These are phyloP conservation scores for Fusarium transvaalense DNA, from an alignment of 2,329 filamentous ascomycete species.

Conservation along the genomic window DNA sequence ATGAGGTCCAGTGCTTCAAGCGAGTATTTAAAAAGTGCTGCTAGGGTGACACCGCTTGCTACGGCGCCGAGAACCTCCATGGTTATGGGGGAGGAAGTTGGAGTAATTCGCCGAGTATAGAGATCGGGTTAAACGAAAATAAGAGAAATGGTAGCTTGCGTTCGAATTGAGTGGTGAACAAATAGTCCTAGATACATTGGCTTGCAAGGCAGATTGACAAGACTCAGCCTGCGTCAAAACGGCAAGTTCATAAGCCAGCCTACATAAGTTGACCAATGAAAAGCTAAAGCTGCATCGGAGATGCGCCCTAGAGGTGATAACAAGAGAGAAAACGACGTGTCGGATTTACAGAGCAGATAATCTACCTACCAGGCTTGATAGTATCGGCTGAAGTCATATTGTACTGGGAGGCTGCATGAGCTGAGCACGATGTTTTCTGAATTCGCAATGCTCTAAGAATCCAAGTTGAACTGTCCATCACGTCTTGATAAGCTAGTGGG, in stretches of 20 bases:
- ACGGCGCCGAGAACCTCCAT: background rate
- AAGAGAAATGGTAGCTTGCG: accelerated
- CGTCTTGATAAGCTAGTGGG: too few species aligned
- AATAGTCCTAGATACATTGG: background rate
- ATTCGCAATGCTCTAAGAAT: too few species aligned
- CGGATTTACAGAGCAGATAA: too few species aligned
- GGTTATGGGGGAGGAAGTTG: too few species aligned
- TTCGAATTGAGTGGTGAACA: background rate
- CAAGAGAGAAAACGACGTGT: background rate
- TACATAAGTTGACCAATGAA: background rate
- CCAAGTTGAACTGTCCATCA: too few species aligned
- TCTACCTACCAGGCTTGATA: too few species aligned
- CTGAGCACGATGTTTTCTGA: too few species aligned
- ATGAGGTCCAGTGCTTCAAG: background rate
- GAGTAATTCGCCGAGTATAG: too few species aligned
- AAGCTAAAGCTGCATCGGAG: accelerated
- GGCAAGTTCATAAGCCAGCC: background rate
- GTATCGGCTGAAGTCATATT: too few species aligned
- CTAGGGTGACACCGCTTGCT: background rate
- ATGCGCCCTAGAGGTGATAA: too few species aligned
- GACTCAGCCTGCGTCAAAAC: background rate
- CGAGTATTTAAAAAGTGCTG: background rate
- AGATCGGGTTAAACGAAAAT: background rate
- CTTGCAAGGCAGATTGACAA: background rate
- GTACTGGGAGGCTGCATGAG: too few species aligned